Evolutionary conservation across 2,329 filamentous ascomycete genomes (phyloP), one percentile per base, ranked within the genome.

Genomic region (Paecilomyces variotii): DNA sequence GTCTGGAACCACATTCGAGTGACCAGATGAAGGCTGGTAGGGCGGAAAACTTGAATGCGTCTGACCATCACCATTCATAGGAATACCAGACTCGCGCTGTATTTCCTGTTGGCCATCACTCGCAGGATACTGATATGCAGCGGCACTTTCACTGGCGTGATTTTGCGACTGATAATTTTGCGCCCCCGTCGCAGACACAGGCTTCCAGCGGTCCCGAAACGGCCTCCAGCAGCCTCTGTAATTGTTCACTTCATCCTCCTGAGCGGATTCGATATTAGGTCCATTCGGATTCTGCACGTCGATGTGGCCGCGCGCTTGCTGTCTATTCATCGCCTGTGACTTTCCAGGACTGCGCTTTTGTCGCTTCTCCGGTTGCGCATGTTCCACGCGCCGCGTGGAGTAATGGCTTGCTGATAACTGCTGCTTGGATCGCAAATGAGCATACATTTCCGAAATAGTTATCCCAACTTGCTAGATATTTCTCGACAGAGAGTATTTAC

Each of bases 161-260:
- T 39, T 39, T 39, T 39, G 35, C 39, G 39, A 6, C n/a, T 19
- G n/a, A 45, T 24, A 24, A 19, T 14, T 19, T 19, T 45, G 39
- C 39, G 39, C n/a, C 14, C n/a, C 39, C 39, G n/a, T 19, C 19
- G 39, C 19, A 45, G 39, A 4, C n/a, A 45, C n/a, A 7, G 39
- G 39, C 4, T 57, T 60, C 64, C 64, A 65, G 30, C 65, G 64
- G 53, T 58, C 61, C 34, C 53, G 56, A 52, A 64, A 64, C 1
- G 65, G 64, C 32, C 63, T 61, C 65, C 65, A 67, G 45, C 58
- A 58, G 12, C 56, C 35, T 14, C 34, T 62, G 1, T 45, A 28
- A 35, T 59, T 53, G 25, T 55, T 30, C 45, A 45, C 26, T 30
- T 32, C 14, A 50, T 28, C 57, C 14, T 45, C 35, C 26, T 49